Evolutionary conservation across 1,139 yeast species (phyloP).

Genomic region (Debaryomycetaceae sp.): DNA sequence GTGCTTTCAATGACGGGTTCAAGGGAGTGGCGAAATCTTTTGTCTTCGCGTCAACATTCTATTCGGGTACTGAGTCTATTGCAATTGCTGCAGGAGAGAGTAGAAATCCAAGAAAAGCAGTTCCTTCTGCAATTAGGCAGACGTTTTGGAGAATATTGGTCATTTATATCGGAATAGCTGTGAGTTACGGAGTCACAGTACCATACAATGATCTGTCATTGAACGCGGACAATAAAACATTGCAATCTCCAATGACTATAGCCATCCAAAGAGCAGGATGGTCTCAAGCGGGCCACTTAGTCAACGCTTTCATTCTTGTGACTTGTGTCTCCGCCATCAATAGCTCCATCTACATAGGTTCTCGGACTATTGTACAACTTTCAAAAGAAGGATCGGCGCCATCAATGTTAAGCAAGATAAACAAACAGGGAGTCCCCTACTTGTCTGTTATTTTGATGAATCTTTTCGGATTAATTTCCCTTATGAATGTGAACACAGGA

Average conservation of each 20-base stretch:
- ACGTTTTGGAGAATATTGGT: constrained; percentile 51
- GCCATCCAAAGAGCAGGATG: constrained; percentile 47
- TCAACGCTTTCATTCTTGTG: constrained; percentile 49
- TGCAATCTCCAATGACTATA: constrained; percentile 43
- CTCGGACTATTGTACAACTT: constrained; percentile 49
- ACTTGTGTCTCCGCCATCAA: constrained; percentile 55
- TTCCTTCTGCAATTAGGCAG: constrained; percentile 58
- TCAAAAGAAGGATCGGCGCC: constrained; percentile 53
- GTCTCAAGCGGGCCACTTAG: constrained; percentile 45
- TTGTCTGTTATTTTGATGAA: constrained; percentile 48
- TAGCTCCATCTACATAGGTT: constrained; percentile 50
- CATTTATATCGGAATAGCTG: constrained; percentile 53
- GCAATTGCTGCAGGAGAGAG: constrained; percentile 58
- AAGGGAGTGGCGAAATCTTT: constrained; percentile 68
- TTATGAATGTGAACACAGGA: constrained; percentile 50
- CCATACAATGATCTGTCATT: constrained; percentile 46
- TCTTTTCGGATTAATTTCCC: constrained; percentile 46
- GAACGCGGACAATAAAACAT: constrained; percentile 20
- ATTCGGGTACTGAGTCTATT: constrained; percentile 56
- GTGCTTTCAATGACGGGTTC: constrained; percentile 51
- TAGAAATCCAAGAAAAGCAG: constrained; percentile 50
- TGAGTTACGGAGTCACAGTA: constrained; percentile 53
- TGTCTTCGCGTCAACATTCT: constrained; percentile 64
- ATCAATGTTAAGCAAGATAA: constrained; percentile 35
- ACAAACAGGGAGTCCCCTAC: constrained; percentile 48